Evolutionary conservation across 179 eudicot species (phyloP).

Genomic region (Vitellaria paradoxa): DNA sequence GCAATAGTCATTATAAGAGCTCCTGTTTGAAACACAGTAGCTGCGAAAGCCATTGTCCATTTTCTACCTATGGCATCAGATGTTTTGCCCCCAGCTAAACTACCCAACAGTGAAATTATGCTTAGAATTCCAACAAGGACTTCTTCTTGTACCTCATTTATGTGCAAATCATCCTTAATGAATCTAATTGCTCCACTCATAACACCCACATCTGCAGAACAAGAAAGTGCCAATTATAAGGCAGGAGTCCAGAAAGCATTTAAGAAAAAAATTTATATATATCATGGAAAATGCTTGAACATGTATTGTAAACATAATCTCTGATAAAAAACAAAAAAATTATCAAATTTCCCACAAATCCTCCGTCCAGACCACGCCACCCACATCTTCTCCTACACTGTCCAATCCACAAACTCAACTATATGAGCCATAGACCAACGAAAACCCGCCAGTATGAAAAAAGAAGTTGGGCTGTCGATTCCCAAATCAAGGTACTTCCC

Average conservation of each 20-base stretch:
- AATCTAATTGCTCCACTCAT: conserved; percentile 89
- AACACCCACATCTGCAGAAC: conserved; percentile 69
- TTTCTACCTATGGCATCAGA: conserved; percentile 84
- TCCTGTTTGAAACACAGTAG: conserved; percentile 62
- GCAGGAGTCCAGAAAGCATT: not conserved
- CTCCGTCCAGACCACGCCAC: too few species aligned
- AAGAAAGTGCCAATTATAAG: not conserved
- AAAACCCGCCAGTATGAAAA: not conserved
- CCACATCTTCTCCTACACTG: too few species aligned
- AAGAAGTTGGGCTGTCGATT: conserved; percentile 7
- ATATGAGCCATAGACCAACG: too few species aligned
- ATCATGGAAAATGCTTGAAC: not conserved
- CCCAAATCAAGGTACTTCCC: not conserved
- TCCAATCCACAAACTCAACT: too few species aligned
- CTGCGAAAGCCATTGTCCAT: conserved; percentile 90
- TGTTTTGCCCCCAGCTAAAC: conserved; percentile 78
- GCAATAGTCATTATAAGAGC: conserved; percentile 80
- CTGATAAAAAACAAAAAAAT: too few species aligned
- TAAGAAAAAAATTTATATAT: not conserved
- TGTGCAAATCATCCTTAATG: conserved; percentile 63
- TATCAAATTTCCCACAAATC: too few species aligned
- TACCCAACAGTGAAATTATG: conserved; percentile 71
- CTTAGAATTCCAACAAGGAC: conserved; percentile 74
- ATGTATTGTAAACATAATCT: not conserved
- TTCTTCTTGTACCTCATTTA: conserved; percentile 70